These are phyloP conservation scores for Pseudopyricularia javanii DNA, from an alignment of 2,329 filamentous ascomycete species.

Conservation along the genomic window DNA sequence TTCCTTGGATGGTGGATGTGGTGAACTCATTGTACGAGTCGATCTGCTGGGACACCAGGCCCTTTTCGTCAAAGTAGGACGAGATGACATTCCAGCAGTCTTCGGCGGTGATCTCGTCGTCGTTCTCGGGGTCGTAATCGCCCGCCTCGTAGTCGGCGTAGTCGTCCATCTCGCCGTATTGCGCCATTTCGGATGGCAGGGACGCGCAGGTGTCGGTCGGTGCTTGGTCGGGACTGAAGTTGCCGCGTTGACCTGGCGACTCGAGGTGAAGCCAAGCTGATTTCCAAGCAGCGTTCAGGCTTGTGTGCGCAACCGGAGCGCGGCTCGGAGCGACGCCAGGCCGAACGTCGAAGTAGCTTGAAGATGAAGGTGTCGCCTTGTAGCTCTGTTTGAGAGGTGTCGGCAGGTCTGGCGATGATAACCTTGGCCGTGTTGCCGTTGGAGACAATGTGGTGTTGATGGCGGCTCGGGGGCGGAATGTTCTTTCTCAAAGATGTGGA, in stretches of 20 bases:
- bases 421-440: neutral
- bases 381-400: neutral
- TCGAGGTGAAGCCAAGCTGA: neutral
- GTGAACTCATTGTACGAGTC: constrained; percentile 98
- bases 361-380: neutral
- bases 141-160: constrained; percentile 38
- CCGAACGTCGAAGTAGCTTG: neutral
- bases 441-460: neutral
- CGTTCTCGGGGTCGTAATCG: constrained; percentile 47
- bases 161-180: constrained; percentile 32
- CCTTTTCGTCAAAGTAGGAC: constrained; percentile 92
- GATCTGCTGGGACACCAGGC: constrained; percentile 91
- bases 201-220: neutral
- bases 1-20: constrained; percentile 82
- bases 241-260: neutral
- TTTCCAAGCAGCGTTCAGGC: neutral
- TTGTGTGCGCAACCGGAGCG: neutral
- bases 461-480: neutral
- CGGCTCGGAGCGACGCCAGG: neutral
- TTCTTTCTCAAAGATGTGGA: neutral
- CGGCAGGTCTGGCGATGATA: neutral
- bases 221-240: neutral
- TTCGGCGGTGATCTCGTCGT: constrained; percentile 81
- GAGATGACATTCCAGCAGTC: constrained; percentile 98
- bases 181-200: neutral